A percentile compares a stretch with the other conserved stretches of the same genome.
Evolutionary conservation across 805 yeast species (phyloP).

Genomic region (Peterozyma toletana): DNA sequence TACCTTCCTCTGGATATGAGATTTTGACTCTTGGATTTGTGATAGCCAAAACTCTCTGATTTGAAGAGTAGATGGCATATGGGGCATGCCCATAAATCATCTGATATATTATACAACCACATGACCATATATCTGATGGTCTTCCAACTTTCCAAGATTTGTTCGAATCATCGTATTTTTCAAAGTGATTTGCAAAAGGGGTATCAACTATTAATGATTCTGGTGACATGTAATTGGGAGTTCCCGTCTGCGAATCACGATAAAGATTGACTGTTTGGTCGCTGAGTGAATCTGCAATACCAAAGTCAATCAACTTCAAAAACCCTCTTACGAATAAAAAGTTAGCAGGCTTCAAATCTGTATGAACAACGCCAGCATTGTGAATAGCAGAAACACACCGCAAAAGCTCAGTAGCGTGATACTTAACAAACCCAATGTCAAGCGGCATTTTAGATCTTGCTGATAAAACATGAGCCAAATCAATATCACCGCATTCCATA

Average conservation of each 20-base stretch:
- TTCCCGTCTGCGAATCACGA: conserved; percentile 87
- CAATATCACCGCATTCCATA: conserved; percentile 95
- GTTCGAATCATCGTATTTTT: conserved; percentile 11
- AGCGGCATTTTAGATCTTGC: conserved; percentile 41
- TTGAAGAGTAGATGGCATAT: conserved; percentile 70
- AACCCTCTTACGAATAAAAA: conserved; percentile 78
- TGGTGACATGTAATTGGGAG: conserved; percentile 98
- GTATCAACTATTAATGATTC: conserved; percentile 67
- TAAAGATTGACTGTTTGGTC: conserved; percentile 88
- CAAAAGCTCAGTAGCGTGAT: conserved; percentile 69
- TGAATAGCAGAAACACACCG: conserved; percentile 88
- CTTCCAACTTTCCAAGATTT: conserved; percentile 74
- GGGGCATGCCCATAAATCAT: conserved; percentile 95
- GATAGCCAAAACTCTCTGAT: conserved; percentile 74
- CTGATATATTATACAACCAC: conserved; percentile 93
- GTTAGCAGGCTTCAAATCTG: conserved; percentile 51
- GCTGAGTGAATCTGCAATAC: conserved; percentile 90
- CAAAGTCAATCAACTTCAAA: conserved; percentile 88
- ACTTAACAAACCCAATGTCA: conserved; percentile 72
- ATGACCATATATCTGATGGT: conserved; percentile 97
- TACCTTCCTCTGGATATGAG: conserved; percentile 53
- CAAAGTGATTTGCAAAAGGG: conserved; percentile 22
- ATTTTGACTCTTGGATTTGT: conserved; percentile 78
- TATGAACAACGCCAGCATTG: conserved; percentile 64
- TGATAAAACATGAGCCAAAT: conserved; percentile 73